Evolutionary conservation across 2,329 filamentous ascomycete species (phyloP), one percentile per base, ranked within the genome.

Genomic region (Thermothelomyces thermophilus): DNA sequence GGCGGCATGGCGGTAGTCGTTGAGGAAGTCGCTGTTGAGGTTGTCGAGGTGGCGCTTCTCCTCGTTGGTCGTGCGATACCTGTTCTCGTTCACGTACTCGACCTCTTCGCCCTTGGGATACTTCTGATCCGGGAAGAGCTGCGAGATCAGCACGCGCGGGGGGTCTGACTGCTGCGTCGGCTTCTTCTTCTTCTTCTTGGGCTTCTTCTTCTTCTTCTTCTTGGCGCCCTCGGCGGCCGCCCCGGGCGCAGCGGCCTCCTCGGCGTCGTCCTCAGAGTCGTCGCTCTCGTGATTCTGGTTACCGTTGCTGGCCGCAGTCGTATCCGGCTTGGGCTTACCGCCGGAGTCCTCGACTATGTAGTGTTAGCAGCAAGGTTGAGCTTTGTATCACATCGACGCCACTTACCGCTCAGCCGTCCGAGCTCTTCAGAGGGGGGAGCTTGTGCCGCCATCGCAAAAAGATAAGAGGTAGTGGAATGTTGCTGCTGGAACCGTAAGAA

Each of bases 1-100:
- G 24, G 87, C 86, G 46, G 77, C 87, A 54, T 89, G 78, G 56
- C 87, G 82, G 67, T 90, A 91, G 62, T 91, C 87, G 51, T 75
- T 77, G 41, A 91, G 70, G 71, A 86, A 89, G 58, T 90, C 84
- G 59, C 80, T 82, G 67, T 89, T 85, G 72, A 89, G 80, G 62
- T 86, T 86, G 66, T 90, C 86, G 47, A 90, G 75, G 62, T 91
- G 82, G 46, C 87, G 80, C 72, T 90, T 90, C 73, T 94, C 89
- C 68, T 91, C 88, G 66, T 75, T 82, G 11, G 88, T 94, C 3
- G 86, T 93, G 50, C 89, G 82, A 66, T 83, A 87, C 35, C 76
- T 68, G 66, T 93, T 93, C 59, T 91, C 87, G 63, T 88, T 75
- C 54, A 74, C 69, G 68, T 94, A 94, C 58, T 90, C 84, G 58